Base-by-base conservation (phyloP, 495 filamentous ascomycete species). In the Penicillium macrosclerotiorum region DNA sequence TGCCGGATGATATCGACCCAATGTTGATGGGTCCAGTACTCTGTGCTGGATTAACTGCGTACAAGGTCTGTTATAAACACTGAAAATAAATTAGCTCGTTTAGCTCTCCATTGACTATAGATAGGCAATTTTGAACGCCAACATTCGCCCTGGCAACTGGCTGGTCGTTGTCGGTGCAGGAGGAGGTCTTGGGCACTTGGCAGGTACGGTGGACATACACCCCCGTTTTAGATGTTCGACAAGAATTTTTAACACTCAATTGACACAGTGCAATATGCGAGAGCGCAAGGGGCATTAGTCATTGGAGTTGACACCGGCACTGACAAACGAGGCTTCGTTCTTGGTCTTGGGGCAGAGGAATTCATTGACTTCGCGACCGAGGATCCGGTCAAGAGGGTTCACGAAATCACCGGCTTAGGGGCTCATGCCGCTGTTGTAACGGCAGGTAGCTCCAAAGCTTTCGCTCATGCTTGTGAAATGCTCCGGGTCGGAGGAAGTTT, bases 141-240 rank as follows among this genome's bases (percentile, higher is more conserved):
- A 65, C 30, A 43, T 73, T 37, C 57, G 62, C 20, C 55, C 66
- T n/a, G 70, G 68, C 13, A 59, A 70, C 19, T 73, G 69, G 67
- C 43, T 76, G 30, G 70, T 72, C 5, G 71, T 76, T 26, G 66
- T 76, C 14, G 72, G 72, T 5, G 73, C 75, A n/a, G 74, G 72
- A 8, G 75, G 72, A 42, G 75, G 74, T 18, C 60, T 78, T 16
- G 75, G 74, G 3, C 68, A 75, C 51, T 55, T 75, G 23, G 71
- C 68, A 31, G 68, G 68, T 75, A 48, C 30, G 65, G 5, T n/a
- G n/a, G n/a, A n/a, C n/a, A n/a, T n/a, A 30, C n/a, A 5, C 26
- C 13, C 23, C 19, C 16, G 11, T 12, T 7, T 36, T 19, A n/a
- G 2, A 31, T 26, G 8, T 25, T 20, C 18, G 12, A 5, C 6